phyloP scores from a whole-genome alignment of 305 asterid genomes.

The Solanum hybrid region DNA sequence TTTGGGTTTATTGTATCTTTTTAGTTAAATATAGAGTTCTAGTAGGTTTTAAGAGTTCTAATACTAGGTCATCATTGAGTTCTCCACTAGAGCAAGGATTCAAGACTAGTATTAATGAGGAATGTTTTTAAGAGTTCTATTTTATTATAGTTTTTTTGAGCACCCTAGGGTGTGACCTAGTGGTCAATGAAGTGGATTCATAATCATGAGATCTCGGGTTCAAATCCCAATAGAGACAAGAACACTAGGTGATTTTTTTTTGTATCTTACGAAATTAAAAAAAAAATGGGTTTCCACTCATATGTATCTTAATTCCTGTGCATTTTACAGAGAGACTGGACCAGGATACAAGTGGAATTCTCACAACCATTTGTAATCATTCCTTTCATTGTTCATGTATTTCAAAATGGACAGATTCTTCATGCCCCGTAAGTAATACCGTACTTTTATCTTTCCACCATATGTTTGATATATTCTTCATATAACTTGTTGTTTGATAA shows the following conservation, averaged over 20 bases:
- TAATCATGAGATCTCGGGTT: not conserved
- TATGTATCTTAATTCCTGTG: conserved; percentile 8
- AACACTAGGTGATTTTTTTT: not conserved
- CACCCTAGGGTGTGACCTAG: not conserved
- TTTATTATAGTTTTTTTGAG: not conserved
- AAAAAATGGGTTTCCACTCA: not conserved
- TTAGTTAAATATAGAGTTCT: not conserved
- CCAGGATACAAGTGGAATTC: conserved; percentile 82
- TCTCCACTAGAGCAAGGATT: not conserved
- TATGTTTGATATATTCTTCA: not conserved
- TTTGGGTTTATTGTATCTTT: not conserved
- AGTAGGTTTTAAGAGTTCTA: not conserved
- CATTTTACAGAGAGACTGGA: conserved; percentile 69
- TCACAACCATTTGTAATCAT: conserved; percentile 91
- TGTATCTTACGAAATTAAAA: not conserved
- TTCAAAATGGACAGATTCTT: conserved; percentile 96
- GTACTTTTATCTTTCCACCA: not conserved
- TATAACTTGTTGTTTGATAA: not conserved
- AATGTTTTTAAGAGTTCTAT: not conserved
- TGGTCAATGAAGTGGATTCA: not conserved
- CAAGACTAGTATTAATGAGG: not conserved
- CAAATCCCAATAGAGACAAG: not conserved
- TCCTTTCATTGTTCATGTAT: conserved; percentile 98
- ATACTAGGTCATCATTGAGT: not conserved
- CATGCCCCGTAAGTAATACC: conserved; percentile 74